A percentile compares a stretch with the other conserved stretches of the same genome.
Conservation (phyloP, 1,139 yeast species). For the Torulaspora globosa region DNA sequence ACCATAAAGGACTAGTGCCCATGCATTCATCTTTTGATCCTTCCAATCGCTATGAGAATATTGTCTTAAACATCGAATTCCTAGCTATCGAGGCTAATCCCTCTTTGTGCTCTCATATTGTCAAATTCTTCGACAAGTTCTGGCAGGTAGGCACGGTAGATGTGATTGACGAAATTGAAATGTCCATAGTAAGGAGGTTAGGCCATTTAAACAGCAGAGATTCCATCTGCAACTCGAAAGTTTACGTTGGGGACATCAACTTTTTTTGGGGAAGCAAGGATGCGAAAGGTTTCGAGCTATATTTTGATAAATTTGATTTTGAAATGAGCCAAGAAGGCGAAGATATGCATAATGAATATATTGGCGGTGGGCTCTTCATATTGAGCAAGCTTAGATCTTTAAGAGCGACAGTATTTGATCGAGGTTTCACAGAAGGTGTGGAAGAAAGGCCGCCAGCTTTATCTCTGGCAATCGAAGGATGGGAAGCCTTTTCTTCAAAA, state of each 20-base stretch:
- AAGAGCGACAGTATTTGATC: conserved; percentile 22
- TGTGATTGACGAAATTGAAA: conserved; percentile 62
- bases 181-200: conserved; percentile 50
- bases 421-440: conserved; percentile 6
- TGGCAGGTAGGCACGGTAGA: conserved; percentile 43
- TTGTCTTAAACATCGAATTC: conserved; percentile 22
- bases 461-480: conserved; percentile 31
- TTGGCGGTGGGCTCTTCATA: conserved; percentile 18
- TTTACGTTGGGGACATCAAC: conserved; percentile 49
- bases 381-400: conserved; percentile 23
- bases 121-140: conserved; percentile 31
- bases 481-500: conserved; percentile 45
- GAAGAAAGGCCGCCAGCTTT: conserved; percentile 25
- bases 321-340: conserved; percentile 22
- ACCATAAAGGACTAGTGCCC: not conserved
- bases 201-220: conserved; percentile 40
- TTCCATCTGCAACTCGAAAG: conserved; percentile 44
- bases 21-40: conserved; percentile 6
- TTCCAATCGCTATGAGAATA: conserved; percentile 15
- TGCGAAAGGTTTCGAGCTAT: conserved; percentile 26
- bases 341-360: conserved; percentile 20
- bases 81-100: conserved; percentile 24
- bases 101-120: conserved; percentile 12
- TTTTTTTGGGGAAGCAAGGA: conserved; percentile 33
- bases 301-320: conserved; percentile 42